These are phyloP conservation scores for Urtica urens DNA, from an alignment of 306 rosid genomes.

Conservation along the genomic window DNA sequence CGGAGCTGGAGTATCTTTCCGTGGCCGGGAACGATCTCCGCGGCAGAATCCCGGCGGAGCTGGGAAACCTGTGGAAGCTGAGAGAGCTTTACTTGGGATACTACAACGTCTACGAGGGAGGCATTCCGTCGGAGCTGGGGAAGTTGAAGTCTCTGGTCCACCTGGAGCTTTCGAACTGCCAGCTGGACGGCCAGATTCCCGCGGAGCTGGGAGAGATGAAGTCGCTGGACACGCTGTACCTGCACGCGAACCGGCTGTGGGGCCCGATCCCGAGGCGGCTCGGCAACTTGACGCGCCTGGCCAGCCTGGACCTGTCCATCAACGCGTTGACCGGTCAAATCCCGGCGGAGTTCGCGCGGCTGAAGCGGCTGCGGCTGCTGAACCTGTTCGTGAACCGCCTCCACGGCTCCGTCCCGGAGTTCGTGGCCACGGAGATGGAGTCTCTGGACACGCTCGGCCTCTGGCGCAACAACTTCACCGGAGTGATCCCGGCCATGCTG, in stretches of 20 bases:
- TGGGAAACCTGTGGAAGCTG: conserved; percentile 63
- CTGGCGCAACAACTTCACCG: conserved; percentile 88
- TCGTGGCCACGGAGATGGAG: conserved; percentile 42
- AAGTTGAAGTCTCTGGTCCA: conserved; percentile 43
- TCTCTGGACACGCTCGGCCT: conserved; percentile 49
- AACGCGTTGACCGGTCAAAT: conserved; percentile 74
- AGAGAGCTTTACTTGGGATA: conserved; percentile 57
- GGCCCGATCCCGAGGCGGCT: conserved; percentile 67
- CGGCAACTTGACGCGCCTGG: conserved; percentile 47
- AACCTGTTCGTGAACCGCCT: conserved; percentile 71
- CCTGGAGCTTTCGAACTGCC: conserved; percentile 63
- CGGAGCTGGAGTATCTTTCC: conserved; percentile 53
- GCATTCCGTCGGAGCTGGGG: conserved; percentile 65
- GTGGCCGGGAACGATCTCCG: conserved; percentile 57
- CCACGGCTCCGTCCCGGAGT: conserved; percentile 77
- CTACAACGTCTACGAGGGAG: conserved; percentile 65
- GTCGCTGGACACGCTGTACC: conserved; percentile 49
- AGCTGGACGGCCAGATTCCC: conserved; percentile 60
- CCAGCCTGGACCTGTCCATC: conserved; percentile 60
- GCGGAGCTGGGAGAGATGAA: conserved; percentile 57
- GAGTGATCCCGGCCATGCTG: conserved; percentile 59
- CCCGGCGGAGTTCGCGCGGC: conserved; percentile 55
- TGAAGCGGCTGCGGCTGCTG: conserved; percentile 52
- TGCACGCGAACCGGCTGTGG: conserved; percentile 55
- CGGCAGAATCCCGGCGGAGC: conserved; percentile 60